phyloP scores from a whole-genome alignment of 257 asterid genomes.

The Penstemon barbatus region DNA sequence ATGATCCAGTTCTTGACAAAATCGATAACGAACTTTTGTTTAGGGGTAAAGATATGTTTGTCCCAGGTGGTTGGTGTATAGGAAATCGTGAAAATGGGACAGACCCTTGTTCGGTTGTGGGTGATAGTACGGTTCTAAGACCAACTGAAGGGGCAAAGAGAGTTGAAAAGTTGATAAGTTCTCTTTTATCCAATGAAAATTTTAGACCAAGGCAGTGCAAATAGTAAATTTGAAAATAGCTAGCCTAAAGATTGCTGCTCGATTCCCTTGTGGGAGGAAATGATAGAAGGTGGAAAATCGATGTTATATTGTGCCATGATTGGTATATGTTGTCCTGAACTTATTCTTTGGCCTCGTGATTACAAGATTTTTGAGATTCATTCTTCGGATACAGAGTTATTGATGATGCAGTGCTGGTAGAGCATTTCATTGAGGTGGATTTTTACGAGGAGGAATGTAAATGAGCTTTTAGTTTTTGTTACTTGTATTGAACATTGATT shows the following conservation, averaged over 20 bases:
- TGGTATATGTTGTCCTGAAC: slow-evolving; percentile 23
- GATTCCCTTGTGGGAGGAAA: slow-evolving; percentile 22
- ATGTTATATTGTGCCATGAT: background rate
- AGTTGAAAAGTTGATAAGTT: slow-evolving; percentile 41
- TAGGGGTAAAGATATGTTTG: slow-evolving; percentile 62
- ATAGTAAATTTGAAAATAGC: slow-evolving; percentile 18
- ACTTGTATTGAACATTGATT: slow-evolving; percentile 27
- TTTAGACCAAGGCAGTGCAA: background rate
- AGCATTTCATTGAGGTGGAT: slow-evolving; percentile 20
- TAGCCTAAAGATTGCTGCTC: slow-evolving; percentile 23
- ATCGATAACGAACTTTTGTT: slow-evolving; percentile 71
- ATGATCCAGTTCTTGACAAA: slow-evolving; percentile 72
- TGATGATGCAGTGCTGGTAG: slow-evolving; percentile 8
- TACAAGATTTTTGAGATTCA: slow-evolving; percentile 9
- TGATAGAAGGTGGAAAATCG: slow-evolving; percentile 10
- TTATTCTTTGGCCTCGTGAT: slow-evolving; percentile 23
- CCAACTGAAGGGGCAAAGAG: slow-evolving; percentile 85
- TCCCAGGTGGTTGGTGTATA: slow-evolving; percentile 93
- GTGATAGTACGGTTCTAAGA: slow-evolving; percentile 59
- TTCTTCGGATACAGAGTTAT: background rate
- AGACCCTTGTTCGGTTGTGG: slow-evolving; percentile 36
- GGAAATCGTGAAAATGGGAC: slow-evolving; percentile 38
- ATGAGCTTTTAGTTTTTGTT: slow-evolving; percentile 17
- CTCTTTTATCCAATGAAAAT: slow-evolving; percentile 35
- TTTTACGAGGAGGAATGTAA: slow-evolving; percentile 9